Evolutionary conservation across 176 grass and related monocot genomes (phyloP), one percentile per base, ranked within the genome.

Genomic region (Hyparrhenia diplandra): DNA sequence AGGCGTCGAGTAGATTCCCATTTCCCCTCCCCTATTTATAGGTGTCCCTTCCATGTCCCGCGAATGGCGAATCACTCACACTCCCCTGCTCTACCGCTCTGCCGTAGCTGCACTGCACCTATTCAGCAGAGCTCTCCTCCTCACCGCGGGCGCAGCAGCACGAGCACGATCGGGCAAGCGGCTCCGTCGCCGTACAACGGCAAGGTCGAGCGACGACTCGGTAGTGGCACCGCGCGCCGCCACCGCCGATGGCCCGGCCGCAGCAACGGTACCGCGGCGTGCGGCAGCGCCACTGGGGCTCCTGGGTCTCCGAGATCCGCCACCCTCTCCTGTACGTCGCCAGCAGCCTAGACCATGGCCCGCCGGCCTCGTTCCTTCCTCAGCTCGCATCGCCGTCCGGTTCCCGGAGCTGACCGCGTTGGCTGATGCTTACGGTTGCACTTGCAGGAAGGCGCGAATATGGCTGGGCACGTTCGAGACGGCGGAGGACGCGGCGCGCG

Each of bases 391-490:
- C n/a, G n/a, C n/a, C n/a, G n/a, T n/a, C n/a, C n/a, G n/a, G n/a
- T n/a, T n/a, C n/a, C n/a, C n/a, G n/a, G n/a, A n/a, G n/a, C n/a
- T n/a, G n/a, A n/a, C n/a, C n/a, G n/a, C n/a, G n/a, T n/a, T n/a
- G n/a, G n/a, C n/a, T n/a, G n/a, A n/a, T n/a, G n/a, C n/a, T n/a
- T n/a, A n/a, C n/a, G n/a, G n/a, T n/a, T n/a, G n/a, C n/a, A n/a
- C 31, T 32, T 58, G 29, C 88, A 98, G 96, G 89, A 98, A 98
- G 88, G 89, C 88, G 8, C 69, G 96, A 73, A 99, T 99, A 79
- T 99, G 96, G 96, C 90, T 99, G 31, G 96, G 96, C 64, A 99
- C 96, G 17, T 99, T 99, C 86, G 92, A 99, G 85, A 95, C 96
- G 70, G 96, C 96, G 0, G 88, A 99, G 82, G 96, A 99, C 79